These are phyloP conservation scores for Aspergillus brunneoviolaceus DNA, from an alignment of 2,329 filamentous ascomycete genomes.

Conservation along the genomic window DNA sequence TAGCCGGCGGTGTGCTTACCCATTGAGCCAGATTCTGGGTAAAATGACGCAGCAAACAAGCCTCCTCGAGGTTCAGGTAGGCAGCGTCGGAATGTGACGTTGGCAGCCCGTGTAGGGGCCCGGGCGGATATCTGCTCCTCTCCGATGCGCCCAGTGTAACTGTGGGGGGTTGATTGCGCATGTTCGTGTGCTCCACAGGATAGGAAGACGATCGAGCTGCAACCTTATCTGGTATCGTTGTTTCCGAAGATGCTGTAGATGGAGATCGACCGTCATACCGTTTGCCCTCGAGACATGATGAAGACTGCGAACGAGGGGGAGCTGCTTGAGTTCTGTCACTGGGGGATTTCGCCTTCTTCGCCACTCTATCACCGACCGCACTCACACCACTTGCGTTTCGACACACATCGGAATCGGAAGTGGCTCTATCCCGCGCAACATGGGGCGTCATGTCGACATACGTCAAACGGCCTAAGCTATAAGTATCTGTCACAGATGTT, in stretches of 20 bases:
- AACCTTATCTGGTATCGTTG: no score
- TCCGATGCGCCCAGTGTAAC: no score
- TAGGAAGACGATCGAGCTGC: no score
- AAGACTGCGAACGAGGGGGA: no score
- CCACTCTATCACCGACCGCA: background rate
- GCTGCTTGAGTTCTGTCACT: no score
- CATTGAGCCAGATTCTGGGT: conserved; percentile 2
- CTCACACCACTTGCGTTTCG: background rate
- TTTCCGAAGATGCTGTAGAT: no score
- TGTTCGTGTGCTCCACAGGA: no score
- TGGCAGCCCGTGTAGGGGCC: conserved; percentile 4
- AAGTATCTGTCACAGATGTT: background rate
- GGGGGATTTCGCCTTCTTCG: no score
- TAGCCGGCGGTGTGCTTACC: background rate
- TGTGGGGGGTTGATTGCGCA: no score
- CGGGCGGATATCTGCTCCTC: background rate
- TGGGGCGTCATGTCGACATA: conserved; percentile 1
- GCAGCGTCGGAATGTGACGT: conserved; percentile 4
- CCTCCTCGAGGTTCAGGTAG: conserved; percentile 7
- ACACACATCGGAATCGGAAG: background rate
- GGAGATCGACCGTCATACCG: no score
- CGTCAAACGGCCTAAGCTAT: background rate
- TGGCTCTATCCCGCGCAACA: background rate
- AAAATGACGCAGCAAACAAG: conserved; percentile 9
- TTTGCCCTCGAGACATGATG: no score